A percentile compares a stretch with the other conserved stretches of the same genome.
phyloP scores from a whole-genome alignment of 768 basidiomycete genomes.

The Trametes cubensis region DNA sequence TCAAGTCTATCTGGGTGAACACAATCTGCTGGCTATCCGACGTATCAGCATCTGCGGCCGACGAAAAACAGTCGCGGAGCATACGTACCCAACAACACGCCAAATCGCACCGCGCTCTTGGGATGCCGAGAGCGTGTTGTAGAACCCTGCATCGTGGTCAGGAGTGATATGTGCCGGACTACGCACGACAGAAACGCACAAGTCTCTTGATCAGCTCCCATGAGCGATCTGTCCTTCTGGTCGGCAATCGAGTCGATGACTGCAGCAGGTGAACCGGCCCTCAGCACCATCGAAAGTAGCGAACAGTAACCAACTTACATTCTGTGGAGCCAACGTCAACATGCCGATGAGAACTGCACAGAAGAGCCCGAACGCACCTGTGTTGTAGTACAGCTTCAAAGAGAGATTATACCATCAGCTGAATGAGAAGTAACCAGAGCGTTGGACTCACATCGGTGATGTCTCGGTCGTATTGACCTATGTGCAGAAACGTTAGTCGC shows the following conservation, averaged over 20 bases:
- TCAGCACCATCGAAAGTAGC: no score
- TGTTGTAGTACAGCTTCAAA: constrained; percentile 51
- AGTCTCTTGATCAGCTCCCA: constrained; percentile 57
- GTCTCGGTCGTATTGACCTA: constrained; percentile 57
- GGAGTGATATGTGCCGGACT: not conserved
- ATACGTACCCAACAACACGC: constrained; percentile 53
- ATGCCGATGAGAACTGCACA: not conserved
- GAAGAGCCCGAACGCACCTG: constrained; percentile 38
- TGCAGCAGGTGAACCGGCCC: constrained; percentile 20
- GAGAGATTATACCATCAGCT: not conserved
- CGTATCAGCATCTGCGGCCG: no score
- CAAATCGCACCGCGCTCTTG: constrained; percentile 52
- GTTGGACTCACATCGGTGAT: constrained; percentile 51
- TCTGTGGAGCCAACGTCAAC: no score
- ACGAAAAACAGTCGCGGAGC: not conserved
- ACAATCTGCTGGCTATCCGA: constrained; percentile 55
- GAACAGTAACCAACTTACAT: no score
- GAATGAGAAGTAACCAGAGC: not conserved
- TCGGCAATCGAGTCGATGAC: constrained; percentile 49
- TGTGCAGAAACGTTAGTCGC: no score
- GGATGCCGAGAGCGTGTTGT: constrained; percentile 49
- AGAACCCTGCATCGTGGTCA: constrained; percentile 45
- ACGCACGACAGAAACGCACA: constrained; percentile 36
- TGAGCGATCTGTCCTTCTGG: constrained; percentile 50
- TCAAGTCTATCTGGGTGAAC: constrained; percentile 50